Base-by-base conservation (phyloP, 2,329 filamentous ascomycete species). In the Aciculosporium take region DNA sequence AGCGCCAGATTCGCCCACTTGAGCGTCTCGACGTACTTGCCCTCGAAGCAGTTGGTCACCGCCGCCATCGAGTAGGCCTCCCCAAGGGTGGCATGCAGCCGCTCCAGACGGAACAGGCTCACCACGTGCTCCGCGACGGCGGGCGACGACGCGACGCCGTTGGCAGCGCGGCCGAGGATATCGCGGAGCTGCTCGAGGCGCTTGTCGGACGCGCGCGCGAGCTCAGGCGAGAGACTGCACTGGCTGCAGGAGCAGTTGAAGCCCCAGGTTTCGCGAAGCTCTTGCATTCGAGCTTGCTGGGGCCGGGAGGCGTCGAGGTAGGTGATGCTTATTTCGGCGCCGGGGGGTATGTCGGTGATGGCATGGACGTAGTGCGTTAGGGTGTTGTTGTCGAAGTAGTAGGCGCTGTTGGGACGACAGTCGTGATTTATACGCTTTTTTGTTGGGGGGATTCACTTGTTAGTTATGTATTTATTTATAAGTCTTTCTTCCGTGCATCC, bases 351-450 rank as follows among this genome's bases (percentile, higher is more conserved):
- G 42, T 59, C 56, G 1, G 63, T 56, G 9, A 59, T 51, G 27
- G 62, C 65, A 37, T 60, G 56, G 29, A 63, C 53, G 43, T 59
- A 54, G 42, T 67, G 64, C 3, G 59, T 56, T 29, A 66, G 53
- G 2, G 59, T 59, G 3, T 52, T 43, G 30, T 55, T 50, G 46
- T 66, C 61, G 44, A 63, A 65, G 46, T 56, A 59, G 53, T 67
- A 67, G 48, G 63, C 64, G 24, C 61, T 57, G 45, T 67, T 67
- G 24, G 65, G 60, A 1, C 64, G 59, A 47, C 65, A 68, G 51
- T 66, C 63, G 49, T 68, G 65, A 52, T 68, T 68, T 47, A 66
- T 52, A 54, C 18, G 64, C 62, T 44, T n/a, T n/a, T n/a, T n/a
- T n/a, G n/a, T n/a, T n/a, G n/a, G n/a, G n/a, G 25, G 3, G 31